Evolutionary conservation across 306 rosid species (phyloP), one percentile per base, ranked within the genome.

Genomic region (Vicia villosa): DNA sequence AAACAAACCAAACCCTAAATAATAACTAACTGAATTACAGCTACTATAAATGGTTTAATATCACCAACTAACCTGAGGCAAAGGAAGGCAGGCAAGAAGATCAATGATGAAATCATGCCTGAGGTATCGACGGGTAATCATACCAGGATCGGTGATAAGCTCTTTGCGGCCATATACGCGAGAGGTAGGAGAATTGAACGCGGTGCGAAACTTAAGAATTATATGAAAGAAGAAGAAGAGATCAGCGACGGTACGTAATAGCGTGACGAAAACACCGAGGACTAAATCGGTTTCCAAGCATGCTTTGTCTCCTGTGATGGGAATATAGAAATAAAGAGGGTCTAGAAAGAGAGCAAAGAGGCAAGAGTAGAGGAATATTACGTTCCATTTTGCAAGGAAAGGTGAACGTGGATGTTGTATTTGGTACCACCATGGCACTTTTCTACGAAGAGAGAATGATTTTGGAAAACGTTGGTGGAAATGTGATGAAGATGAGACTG

Each of bases 271-370:
- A 34, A 88, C 74, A 49, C 95, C 82, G 11, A 90, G 90, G 7
- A 58, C 5, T 5, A 75, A 1, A 78, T 88, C 89, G 15, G 66
- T 81, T 0, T 74, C 46, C 89, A 90, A 83, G 52, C 98, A 94
- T 0, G 78, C 86, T 21, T 82, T 51, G 21, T 72, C 83, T 3
- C 87, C 94, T 3, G 86, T 86, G 43, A 78, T 28, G 10, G 96
- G 90, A 34, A 86, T 63, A 41, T 77, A 94, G 83, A 94, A 90
- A 79, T 88, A 94, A 40, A 94, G 89, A 2, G 97, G 97, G 49
- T 94, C 98, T 3, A 94, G 34, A 74, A 90, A 94, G 34, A 94
- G 77, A n/a, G 97, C 93, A 4, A 75, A 55, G 16, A 90, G 68
- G 66, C 86, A 87, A 0, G 84, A 71, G 1, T 78, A 75, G 28